A percentile compares a stretch with the other conserved stretches of the same genome.
Evolutionary conservation across 345 rosid genomes (phyloP).

Genomic region (Lepidium sativum): DNA sequence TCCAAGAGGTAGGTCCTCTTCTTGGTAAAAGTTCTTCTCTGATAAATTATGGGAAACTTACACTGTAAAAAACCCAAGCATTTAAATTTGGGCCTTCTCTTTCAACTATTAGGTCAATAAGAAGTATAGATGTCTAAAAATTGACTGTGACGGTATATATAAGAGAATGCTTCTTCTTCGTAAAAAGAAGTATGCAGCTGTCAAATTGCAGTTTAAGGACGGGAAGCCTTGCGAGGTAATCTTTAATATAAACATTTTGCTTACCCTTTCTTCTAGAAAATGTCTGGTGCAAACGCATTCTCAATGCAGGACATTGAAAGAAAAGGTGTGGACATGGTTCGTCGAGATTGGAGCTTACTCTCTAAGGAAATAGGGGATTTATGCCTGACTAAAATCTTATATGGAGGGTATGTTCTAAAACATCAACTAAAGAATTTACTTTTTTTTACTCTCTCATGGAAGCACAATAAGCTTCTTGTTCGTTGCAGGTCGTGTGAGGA

Average conservation of each 20-base stretch:
- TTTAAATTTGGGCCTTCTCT: conserved; percentile 13
- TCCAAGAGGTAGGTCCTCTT: conserved; percentile 63
- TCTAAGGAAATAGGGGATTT: conserved; percentile 91
- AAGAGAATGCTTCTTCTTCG: conserved; percentile 97
- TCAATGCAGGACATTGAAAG: conserved; percentile 84
- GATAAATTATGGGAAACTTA: neutral
- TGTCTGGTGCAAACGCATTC: conserved; percentile 19
- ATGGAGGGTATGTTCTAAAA: conserved; percentile 65
- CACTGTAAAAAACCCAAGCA: neutral
- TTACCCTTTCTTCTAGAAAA: conserved; percentile 1
- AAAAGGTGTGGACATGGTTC: conserved; percentile 99
- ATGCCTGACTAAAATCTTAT: conserved; percentile 75
- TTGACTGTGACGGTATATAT: conserved; percentile 93
- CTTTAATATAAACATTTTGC: neutral
- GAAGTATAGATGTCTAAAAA: conserved; percentile 81
- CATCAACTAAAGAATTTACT: neutral
- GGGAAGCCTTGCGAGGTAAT: conserved; percentile 72
- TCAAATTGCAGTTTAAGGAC: conserved; percentile 73
- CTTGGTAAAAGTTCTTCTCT: neutral
- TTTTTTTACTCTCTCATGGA: neutral
- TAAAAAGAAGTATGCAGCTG: conserved; percentile 99
- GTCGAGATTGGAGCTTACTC: conserved; percentile 96
- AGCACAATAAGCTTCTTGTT: conserved; percentile 1
- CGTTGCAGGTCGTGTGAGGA: conserved; percentile 82
- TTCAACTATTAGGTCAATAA: conserved; percentile 68